Evolutionary conservation across 371 early-diverging fungal genomes (phyloP).

Genomic region (Capillidium heterosporum): DNA sequence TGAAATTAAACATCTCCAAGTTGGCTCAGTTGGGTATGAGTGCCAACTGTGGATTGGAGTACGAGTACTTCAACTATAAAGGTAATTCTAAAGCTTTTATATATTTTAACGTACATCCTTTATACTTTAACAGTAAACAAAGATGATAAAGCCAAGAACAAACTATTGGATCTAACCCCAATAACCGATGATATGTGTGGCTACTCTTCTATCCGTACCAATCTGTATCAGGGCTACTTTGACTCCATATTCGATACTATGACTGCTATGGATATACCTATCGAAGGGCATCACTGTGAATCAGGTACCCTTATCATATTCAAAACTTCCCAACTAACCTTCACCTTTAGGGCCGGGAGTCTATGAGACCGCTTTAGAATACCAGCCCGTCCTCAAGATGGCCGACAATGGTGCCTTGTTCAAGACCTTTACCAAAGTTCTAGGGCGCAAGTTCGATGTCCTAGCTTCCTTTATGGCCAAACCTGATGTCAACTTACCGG

Average conservation of each 20-base stretch:
- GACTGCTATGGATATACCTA: slow-evolving; percentile 32
- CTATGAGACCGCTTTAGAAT: slow-evolving; percentile 59
- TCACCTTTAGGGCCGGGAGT: slow-evolving; percentile 51
- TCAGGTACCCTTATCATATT: slow-evolving; percentile 19
- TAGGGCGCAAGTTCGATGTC: slow-evolving; percentile 43
- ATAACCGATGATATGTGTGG: slow-evolving; percentile 68
- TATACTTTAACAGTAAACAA: too few relatives aligned
- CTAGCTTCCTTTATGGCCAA: slow-evolving; percentile 79
- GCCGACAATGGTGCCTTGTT: slow-evolving; percentile 64
- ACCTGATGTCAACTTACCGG: slow-evolving; percentile 48
- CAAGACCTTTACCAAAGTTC: slow-evolving; percentile 57
- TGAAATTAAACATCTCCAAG: slow-evolving; percentile 28
- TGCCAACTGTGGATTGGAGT: slow-evolving; percentile 55
- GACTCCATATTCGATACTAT: slow-evolving; percentile 49
- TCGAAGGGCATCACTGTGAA: slow-evolving; percentile 71
- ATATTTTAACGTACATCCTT: not conserved
- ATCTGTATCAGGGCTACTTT: slow-evolving; percentile 48
- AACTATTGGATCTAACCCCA: too few relatives aligned
- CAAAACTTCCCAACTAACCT: not conserved
- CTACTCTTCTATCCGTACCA: slow-evolving; percentile 57
- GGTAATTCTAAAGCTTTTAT: slow-evolving; percentile 20
- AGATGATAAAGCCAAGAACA: too few relatives aligned
- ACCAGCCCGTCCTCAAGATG: slow-evolving; percentile 36
- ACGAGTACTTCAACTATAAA: slow-evolving; percentile 68
- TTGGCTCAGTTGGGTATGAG: slow-evolving; percentile 23